Evolutionary conservation across 345 rosid genomes (phyloP).

Genomic region (Noccaea caerulescens): DNA sequence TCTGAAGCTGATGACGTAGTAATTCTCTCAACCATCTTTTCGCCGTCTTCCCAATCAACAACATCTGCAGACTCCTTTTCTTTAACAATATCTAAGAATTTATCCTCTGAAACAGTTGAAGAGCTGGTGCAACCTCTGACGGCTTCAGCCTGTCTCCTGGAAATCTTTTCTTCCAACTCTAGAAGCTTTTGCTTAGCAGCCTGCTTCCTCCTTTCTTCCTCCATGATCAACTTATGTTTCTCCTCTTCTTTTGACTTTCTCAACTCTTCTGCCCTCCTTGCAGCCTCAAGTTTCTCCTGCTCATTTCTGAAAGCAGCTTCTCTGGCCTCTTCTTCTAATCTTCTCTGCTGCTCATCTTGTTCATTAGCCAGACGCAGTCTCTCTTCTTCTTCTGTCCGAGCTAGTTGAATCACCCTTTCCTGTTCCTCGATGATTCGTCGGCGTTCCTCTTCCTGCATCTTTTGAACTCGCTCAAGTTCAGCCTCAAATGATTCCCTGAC

Average conservation of each 20-base stretch:
- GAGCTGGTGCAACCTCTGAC: slow-evolving; percentile 51
- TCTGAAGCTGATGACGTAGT: slow-evolving; percentile 76
- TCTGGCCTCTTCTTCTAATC: slow-evolving; percentile 84
- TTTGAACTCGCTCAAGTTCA: slow-evolving; percentile 97
- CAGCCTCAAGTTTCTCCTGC: slow-evolving; percentile 76
- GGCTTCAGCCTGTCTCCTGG: slow-evolving; percentile 77
- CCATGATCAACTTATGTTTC: slow-evolving; percentile 70
- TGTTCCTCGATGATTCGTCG: slow-evolving; percentile 76
- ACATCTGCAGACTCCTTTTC: slow-evolving; percentile 60
- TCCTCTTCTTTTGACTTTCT: slow-evolving; percentile 94
- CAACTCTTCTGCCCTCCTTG: slow-evolving; percentile 78
- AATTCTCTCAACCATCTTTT: slow-evolving; percentile 90
- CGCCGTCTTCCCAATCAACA: slow-evolving; percentile 91
- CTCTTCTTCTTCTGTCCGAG: slow-evolving; percentile 90
- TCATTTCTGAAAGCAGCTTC: slow-evolving; percentile 92
- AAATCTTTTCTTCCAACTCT: slow-evolving; percentile 92
- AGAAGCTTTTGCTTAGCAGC: slow-evolving; percentile 95
- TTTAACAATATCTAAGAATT: slow-evolving; percentile 45
- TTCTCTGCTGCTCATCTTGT: slow-evolving; percentile 73
- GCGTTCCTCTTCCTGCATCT: slow-evolving; percentile 91
- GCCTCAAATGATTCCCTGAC: slow-evolving; percentile 98
- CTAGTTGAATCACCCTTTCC: slow-evolving; percentile 80
- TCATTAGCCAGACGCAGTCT: slow-evolving; percentile 74
- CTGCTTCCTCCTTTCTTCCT: slow-evolving; percentile 96
- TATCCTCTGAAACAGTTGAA: slow-evolving; percentile 58